Evolutionary conservation across 2,329 filamentous ascomycete species (phyloP).

Genomic region (Blumeriella jaapii): DNA sequence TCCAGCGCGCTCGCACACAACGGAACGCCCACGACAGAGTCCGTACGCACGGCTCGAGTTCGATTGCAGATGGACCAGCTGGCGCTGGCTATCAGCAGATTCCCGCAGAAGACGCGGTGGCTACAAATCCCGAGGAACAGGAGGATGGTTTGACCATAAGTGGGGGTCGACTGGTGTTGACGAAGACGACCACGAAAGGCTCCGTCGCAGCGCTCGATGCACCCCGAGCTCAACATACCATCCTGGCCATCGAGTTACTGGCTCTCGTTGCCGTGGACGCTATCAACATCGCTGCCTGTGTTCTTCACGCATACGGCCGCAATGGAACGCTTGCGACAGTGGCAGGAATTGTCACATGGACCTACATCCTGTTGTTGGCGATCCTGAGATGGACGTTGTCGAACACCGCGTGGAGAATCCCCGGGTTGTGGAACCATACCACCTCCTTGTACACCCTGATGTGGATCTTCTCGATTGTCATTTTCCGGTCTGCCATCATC

Average conservation of each 20-base stretch:
- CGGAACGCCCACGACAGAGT: slow-evolving; percentile 44
- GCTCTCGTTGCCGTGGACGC: slow-evolving; percentile 61
- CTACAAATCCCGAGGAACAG: slow-evolving; percentile 34
- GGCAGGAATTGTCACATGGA: slow-evolving; percentile 62
- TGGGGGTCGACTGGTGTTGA: slow-evolving; percentile 44
- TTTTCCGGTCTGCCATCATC: slow-evolving; percentile 79
- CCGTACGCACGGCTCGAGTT: slow-evolving; percentile 35
- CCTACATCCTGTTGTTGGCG: slow-evolving; percentile 66
- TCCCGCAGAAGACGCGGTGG: slow-evolving; percentile 26
- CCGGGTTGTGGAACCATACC: slow-evolving; percentile 85
- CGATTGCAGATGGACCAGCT: slow-evolving; percentile 25
- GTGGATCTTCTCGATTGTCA: slow-evolving; percentile 64
- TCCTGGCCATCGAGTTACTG: slow-evolving; percentile 63
- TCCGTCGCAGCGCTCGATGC: slow-evolving; percentile 62
- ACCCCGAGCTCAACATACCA: slow-evolving; percentile 59
- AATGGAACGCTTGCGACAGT: slow-evolving; percentile 49
- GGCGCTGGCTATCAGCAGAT: slow-evolving; percentile 9
- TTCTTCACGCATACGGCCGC: slow-evolving; percentile 46
- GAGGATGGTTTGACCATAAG: slow-evolving; percentile 44
- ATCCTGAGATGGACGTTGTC: slow-evolving; percentile 58
- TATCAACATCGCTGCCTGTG: slow-evolving; percentile 54
- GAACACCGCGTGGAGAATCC: slow-evolving; percentile 53
- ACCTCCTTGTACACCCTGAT: slow-evolving; percentile 69
- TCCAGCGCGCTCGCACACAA: slow-evolving; percentile 42
- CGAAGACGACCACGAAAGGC: slow-evolving; percentile 49